Evolutionary conservation across 2,329 filamentous ascomycete species (phyloP).

Genomic region (Sporothrix pseudoabietina): DNA sequence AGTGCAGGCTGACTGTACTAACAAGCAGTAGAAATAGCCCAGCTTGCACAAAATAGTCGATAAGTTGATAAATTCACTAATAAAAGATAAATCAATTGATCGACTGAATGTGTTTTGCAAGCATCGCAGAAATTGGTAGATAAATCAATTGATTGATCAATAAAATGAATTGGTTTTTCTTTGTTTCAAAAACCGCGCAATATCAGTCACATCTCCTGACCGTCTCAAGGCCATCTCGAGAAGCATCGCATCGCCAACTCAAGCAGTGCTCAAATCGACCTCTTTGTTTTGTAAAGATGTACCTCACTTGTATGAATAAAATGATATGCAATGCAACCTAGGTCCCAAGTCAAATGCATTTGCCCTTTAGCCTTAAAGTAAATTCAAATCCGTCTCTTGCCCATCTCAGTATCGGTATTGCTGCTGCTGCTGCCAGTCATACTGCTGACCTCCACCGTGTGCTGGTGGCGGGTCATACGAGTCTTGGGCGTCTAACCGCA

Average conservation of each 20-base stretch:
- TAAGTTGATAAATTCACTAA: too few species aligned
- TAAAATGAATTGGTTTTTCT: neutral
- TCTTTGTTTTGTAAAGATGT: neutral
- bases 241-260: neutral
- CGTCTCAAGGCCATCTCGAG: neutral
- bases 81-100: neutral
- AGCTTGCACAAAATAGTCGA: too few species aligned
- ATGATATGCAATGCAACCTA: neutral
- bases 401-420: slow-evolving; percentile 28
- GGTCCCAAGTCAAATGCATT: neutral
- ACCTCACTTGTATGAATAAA: neutral
- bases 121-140: neutral
- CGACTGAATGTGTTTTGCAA: too few species aligned
- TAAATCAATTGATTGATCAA: neutral
- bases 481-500: slow-evolving; percentile 53
- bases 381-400: neutral
- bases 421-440: slow-evolving; percentile 28
- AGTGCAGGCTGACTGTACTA: neutral
- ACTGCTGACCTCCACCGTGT: slow-evolving; percentile 8
- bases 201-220: neutral
- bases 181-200: neutral
- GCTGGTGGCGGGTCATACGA: slow-evolving; percentile 48
- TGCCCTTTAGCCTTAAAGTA: neutral
- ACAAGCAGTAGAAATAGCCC: neutral
- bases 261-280: neutral